Evolutionary conservation across 495 filamentous ascomycete species (phyloP), one percentile per base, ranked within the genome.

Genomic region (Penicillium lagena): DNA sequence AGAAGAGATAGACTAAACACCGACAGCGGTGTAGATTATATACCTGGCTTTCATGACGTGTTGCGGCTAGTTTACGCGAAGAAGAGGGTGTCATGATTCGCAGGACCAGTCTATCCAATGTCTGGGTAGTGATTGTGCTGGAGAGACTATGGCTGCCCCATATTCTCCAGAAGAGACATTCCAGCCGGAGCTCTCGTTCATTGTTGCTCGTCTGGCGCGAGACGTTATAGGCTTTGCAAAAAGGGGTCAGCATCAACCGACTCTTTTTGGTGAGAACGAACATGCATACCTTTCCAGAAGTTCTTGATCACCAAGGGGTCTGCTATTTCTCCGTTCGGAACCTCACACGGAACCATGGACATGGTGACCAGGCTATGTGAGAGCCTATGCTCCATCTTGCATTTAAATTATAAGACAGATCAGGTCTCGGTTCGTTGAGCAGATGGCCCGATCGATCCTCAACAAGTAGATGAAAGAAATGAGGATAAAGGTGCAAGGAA

Each of bases 141-240:
- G 42, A 52, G 8, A 76, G 47, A 8, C 36, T 43, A 7, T 60
- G 41, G 13, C 54, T 72, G 39, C 68, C 53, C 70, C 68, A 75
- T 31, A 78, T 71, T 34, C 75, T 60, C 76, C 75, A 78, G 49
- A 78, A 78, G 38, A 78, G 61, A 46, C 76, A 73, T 44, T 76
- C 72, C 12, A 80, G 55, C 48, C 76, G 55, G 42, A 50, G 45
- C 12, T 73, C 73, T 5, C 59, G 56, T 17, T 71, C 62, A 35
- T 64, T 59, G 14, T 49, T 62, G 47, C 39, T 75, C 52, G 32
- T 63, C 56, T 31, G 59, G 43, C 17, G 62, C 49, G 51, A 69
- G 7, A 62, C 59, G 38, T 53, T 58, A 45, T 72, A 78, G 4
- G 67, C 75, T 78, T 43, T 15, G 47, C 34, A 17, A 6, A 34